phyloP scores from a whole-genome alignment of 306 rosid genomes.

The apple (Malus domestica) region ASM211411v1 NC_041799.1:6333001-6333500 shows the following conservation, averaged over 20 bases:
- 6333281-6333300: constrained; percentile 25
- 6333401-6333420: constrained; percentile 5
- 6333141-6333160: not conserved
- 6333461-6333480: no score
- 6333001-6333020: not conserved
- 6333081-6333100: not conserved
- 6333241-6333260: constrained; percentile 18
- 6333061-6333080: not conserved
- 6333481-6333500: no score
- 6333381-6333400: constrained; percentile 26
- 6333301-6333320: constrained; percentile 31
- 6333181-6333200: no score
- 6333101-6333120: not conserved
- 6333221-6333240: constrained; percentile 28
- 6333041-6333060: not conserved
- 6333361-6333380: constrained; percentile 18
- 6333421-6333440: not conserved
- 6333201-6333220: no score
- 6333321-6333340: constrained; percentile 35
- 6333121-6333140: constrained; percentile 1
- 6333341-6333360: constrained; percentile 1
- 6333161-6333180: not conserved
- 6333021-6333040: constrained; percentile 1
- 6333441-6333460: no score
- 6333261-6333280: constrained; percentile 31